Conservation (phyloP, 2,329 filamentous ascomycete genomes). For the Hypoxylon sp. region DNA sequence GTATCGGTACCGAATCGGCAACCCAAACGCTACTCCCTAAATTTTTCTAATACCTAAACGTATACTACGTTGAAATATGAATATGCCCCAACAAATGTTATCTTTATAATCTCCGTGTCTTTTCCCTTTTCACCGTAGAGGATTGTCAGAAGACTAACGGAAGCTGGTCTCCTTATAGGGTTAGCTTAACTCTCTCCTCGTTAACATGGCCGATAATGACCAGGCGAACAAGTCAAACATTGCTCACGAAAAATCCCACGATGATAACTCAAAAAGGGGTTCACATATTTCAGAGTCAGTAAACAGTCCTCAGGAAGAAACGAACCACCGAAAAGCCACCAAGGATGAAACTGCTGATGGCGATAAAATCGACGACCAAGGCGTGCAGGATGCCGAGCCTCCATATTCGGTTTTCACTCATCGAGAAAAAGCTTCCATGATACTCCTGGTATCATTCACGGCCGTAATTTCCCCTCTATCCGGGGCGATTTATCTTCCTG, state of each 20-base stretch:
- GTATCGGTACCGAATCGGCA: constrained; percentile 16
- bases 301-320: background rate
- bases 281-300: background rate
- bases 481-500: constrained; percentile 36
- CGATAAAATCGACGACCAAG: background rate
- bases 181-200: too few species aligned
- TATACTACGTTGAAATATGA: background rate
- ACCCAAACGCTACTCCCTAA: background rate
- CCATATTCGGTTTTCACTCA: constrained; percentile 29
- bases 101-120: too few species aligned
- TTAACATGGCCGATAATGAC: too few species aligned
- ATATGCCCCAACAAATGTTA: too few species aligned
- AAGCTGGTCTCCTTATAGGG: too few species aligned
- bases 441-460: constrained; percentile 23
- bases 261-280: too few species aligned
- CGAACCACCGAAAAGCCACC: background rate
- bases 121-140: too few species aligned
- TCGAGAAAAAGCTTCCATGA: constrained; percentile 28
- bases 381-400: background rate
- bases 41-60: background rate
- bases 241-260: too few species aligned
- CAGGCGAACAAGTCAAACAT: too few species aligned
- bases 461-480: constrained; percentile 33
- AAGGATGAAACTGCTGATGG: background rate
- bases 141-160: too few species aligned